Conservation (phyloP, 257 asterid species). For the Primulina huaijiensis region DNA sequence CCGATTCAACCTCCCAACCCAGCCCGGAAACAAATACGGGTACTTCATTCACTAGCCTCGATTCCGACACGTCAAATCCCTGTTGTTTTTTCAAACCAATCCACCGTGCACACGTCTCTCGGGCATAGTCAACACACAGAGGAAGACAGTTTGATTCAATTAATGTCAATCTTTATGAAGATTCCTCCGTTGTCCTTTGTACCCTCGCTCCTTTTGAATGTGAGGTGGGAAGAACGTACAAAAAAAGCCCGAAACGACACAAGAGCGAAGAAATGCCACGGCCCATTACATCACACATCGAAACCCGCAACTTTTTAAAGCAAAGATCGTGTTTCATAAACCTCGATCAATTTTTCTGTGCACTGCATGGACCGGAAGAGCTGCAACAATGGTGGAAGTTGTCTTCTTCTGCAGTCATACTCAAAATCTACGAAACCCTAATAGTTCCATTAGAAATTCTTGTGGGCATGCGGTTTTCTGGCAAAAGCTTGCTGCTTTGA, state of each 20-base stretch:
- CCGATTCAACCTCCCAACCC: too few species aligned
- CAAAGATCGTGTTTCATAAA: not conserved
- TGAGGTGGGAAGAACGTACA: not conserved
- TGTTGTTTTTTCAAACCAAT: not conserved
- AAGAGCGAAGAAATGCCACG: not conserved
- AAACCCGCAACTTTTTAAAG: not conserved
- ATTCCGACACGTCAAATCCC: not conserved
- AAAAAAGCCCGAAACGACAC: not conserved
- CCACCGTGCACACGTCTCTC: not conserved
- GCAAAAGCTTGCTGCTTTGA: not conserved
- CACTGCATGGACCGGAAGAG: conserved; percentile 16
- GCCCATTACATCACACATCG: not conserved
- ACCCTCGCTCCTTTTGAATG: not conserved
- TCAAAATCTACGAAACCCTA: conserved; percentile 23
- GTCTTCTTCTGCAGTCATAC: not conserved
- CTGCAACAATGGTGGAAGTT: not conserved
- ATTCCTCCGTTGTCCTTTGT: not conserved
- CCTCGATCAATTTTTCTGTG: conserved; percentile 17
- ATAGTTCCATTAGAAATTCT: not conserved
- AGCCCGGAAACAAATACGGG: too few species aligned
- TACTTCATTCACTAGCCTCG: not conserved
- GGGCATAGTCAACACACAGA: not conserved
- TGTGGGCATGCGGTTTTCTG: not conserved
- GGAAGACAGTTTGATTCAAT: not conserved
- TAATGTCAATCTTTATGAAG: not conserved